These are phyloP conservation scores for Podila clonocystis DNA, from an alignment of 192 early-diverging fungal genomes.

Conservation along the genomic window DNA sequence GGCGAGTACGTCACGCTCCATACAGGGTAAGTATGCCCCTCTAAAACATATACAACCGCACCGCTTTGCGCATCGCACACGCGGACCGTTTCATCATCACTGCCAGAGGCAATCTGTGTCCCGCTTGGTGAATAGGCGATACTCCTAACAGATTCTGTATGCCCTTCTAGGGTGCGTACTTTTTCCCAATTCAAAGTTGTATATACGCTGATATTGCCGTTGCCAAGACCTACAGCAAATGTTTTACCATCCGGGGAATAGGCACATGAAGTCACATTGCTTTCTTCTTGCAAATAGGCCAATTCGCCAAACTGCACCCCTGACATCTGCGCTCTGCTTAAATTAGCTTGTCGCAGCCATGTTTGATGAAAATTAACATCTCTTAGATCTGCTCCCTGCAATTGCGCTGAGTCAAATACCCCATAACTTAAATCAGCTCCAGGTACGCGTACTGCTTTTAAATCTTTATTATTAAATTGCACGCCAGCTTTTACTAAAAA, in stretches of 20 bases:
- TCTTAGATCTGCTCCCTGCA: constrained; percentile 2
- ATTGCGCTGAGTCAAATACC: constrained; percentile 1
- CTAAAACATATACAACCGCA: no score
- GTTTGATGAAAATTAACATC: neutral
- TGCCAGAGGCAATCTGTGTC: no score
- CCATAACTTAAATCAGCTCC: neutral
- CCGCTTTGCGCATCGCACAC: no score
- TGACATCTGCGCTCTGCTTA: neutral
- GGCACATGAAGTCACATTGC: neutral
- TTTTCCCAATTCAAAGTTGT: neutral
- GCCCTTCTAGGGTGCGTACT: no score
- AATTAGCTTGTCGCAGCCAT: neutral
- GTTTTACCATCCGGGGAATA: neutral
- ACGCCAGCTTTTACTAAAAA: constrained; percentile 8
- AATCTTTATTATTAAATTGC: neutral
- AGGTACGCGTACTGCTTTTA: neutral
- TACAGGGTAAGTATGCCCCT: neutral
- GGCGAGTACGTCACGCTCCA: neutral
- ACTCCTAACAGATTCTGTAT: no score
- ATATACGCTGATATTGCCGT: neutral
- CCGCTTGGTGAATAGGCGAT: no score
- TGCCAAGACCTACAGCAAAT: neutral
- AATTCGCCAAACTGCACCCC: neutral
- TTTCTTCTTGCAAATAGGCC: neutral
- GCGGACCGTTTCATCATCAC: no score